phyloP scores from a whole-genome alignment of 2,329 filamentous ascomycete genomes.

The Fonsecaea nubica region DNA sequence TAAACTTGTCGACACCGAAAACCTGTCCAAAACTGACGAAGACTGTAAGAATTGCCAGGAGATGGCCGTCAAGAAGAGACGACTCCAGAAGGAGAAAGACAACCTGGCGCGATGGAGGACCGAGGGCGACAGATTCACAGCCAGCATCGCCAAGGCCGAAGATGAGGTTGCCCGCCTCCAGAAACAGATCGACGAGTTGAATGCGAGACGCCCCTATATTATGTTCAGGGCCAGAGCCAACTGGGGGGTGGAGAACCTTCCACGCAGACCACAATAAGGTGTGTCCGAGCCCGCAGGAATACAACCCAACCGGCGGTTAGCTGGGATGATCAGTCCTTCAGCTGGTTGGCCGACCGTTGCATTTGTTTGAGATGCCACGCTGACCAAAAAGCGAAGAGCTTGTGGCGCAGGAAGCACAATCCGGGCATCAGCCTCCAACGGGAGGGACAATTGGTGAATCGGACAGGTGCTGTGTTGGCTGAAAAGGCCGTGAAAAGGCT shows the following conservation, averaged over 20 bases:
- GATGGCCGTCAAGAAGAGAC: slow-evolving; percentile 34
- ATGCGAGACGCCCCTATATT: slow-evolving; percentile 24
- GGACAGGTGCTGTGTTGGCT: slow-evolving; percentile 4
- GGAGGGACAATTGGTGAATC: background rate
- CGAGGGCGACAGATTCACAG: slow-evolving; percentile 34
- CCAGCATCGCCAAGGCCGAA: slow-evolving; percentile 37
- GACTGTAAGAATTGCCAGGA: slow-evolving; percentile 39
- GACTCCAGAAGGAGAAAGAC: slow-evolving; percentile 31
- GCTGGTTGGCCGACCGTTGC: background rate
- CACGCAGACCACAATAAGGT: background rate
- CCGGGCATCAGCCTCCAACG: background rate
- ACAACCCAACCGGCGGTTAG: slow-evolving; percentile 17
- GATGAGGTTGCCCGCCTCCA: slow-evolving; percentile 28
- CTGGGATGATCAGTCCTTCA: slow-evolving; percentile 5
- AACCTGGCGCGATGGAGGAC: slow-evolving; percentile 38
- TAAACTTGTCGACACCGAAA: slow-evolving; percentile 32
- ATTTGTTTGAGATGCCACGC: background rate
- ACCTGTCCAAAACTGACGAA: slow-evolving; percentile 30
- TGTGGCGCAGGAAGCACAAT: background rate
- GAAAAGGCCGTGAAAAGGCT: background rate
- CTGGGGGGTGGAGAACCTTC: background rate
- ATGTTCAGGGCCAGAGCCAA: slow-evolving; percentile 10
- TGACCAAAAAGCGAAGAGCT: background rate
- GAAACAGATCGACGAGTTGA: slow-evolving; percentile 33
- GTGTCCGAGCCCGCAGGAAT: background rate